Evolutionary conservation across 1,139 yeast genomes (phyloP).

Genomic region (Torulaspora pretoriensis): DNA sequence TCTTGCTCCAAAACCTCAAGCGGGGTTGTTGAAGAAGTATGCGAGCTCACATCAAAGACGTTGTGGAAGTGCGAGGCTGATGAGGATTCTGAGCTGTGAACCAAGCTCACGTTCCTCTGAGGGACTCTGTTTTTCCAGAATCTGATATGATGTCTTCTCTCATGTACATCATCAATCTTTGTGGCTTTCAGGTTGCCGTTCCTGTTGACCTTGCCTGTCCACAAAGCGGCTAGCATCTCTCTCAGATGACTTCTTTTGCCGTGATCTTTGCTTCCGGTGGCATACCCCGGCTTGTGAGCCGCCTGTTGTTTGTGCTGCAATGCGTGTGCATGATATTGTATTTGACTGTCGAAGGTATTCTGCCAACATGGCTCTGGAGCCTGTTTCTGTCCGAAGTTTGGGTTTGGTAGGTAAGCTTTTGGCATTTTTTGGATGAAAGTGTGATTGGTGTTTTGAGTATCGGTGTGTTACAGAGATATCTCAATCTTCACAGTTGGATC

Average conservation of each 20-base stretch:
- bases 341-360: not conserved
- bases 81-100: not conserved
- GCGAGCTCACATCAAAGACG: not conserved
- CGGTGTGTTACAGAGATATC: not conserved
- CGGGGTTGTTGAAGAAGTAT: not conserved
- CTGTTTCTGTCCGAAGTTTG: not conserved
- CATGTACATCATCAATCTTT: not conserved
- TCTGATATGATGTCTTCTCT: conserved; percentile 1
- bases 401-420: conserved; percentile 1
- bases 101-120: not conserved
- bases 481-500: not conserved
- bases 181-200: not conserved
- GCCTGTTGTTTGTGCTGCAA: not conserved
- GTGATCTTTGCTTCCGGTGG: not conserved
- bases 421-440: not conserved
- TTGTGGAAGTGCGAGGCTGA: not conserved
- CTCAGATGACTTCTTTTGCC: not conserved
- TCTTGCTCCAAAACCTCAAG: not conserved
- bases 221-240: not conserved
- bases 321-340: not conserved
- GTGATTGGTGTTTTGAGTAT: not conserved
- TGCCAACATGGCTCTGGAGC: not conserved
- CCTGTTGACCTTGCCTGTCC: not conserved
- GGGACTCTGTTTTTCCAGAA: conserved; percentile 1
- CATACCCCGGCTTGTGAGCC: not conserved